Evolutionary conservation across 2,329 filamentous ascomycete genomes (phyloP).

Genomic region (Chaetoscypha palmicola): DNA sequence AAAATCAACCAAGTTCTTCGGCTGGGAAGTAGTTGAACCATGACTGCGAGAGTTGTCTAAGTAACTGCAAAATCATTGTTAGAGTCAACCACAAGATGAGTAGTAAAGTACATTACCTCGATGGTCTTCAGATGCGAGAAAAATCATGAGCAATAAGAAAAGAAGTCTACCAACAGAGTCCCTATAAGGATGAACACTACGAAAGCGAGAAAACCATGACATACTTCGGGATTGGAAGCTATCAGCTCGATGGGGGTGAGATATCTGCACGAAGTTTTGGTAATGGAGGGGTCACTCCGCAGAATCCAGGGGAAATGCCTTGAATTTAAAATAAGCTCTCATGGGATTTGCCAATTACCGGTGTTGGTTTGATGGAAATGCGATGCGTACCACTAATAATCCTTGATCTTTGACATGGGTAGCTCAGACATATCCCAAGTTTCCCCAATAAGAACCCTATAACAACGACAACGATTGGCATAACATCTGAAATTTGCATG

Average conservation of each 20-base stretch:
- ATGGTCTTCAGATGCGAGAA: too few species aligned
- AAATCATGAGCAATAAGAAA: too few species aligned
- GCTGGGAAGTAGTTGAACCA: not conserved
- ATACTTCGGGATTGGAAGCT: too few species aligned
- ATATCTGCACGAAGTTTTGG: too few species aligned
- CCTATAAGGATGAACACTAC: too few species aligned
- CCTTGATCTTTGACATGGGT: not conserved
- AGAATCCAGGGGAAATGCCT: not conserved
- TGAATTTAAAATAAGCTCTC: not conserved
- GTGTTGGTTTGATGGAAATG: not conserved
- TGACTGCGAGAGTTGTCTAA: too few species aligned
- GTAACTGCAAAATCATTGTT: too few species aligned
- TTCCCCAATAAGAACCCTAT: not conserved
- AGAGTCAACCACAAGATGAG: too few species aligned
- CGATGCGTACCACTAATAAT: constrained; percentile 2
- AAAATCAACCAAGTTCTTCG: constrained; percentile 4
- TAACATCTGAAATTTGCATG: constrained; percentile 1
- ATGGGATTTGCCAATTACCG: constrained; percentile 1
- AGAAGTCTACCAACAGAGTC: too few species aligned
- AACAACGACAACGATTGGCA: not conserved
- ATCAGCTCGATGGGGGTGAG: too few species aligned
- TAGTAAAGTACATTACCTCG: too few species aligned
- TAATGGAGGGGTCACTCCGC: not conserved
- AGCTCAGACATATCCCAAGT: not conserved
- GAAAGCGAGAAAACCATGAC: too few species aligned